Evolutionary conservation across 148 eudicot genomes (phyloP).

Genomic region (Rhododendron molle): DNA sequence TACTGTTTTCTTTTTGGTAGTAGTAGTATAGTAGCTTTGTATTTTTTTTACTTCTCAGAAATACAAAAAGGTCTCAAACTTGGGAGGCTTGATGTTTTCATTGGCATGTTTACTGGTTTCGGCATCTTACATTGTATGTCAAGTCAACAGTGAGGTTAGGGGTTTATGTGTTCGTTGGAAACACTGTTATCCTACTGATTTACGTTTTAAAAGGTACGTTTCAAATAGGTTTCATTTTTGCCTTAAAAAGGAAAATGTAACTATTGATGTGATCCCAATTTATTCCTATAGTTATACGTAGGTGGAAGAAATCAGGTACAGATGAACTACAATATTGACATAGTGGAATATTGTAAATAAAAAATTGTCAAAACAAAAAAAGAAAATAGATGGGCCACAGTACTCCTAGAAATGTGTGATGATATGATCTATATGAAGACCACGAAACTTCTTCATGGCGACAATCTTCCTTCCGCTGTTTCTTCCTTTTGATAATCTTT

Average conservation of each 20-base stretch:
- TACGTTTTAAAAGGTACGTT: neutral
- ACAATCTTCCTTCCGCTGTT: neutral
- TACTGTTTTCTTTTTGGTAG: neutral
- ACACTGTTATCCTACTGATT: neutral
- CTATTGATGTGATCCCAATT: neutral
- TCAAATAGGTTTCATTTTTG: neutral
- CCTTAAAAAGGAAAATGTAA: neutral
- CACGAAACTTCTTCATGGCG: neutral
- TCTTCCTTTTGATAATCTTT: neutral
- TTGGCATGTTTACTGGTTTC: neutral
- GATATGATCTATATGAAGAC: neutral
- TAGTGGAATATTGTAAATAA: neutral
- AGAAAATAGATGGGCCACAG: neutral
- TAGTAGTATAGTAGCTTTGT: neutral
- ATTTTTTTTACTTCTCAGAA: neutral
- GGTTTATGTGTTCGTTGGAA: neutral
- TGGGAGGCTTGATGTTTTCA: slow-evolving; percentile 3
- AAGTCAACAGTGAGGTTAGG: neutral
- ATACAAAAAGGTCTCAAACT: neutral
- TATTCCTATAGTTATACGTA: neutral
- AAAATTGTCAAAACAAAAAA: too few relatives aligned
- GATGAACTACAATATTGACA: neutral
- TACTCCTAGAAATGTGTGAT: neutral
- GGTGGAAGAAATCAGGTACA: neutral
- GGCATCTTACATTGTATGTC: neutral